Conservation (phyloP, 2,329 filamentous ascomycete genomes). For the Cercospora zeae-maydis region DNA sequence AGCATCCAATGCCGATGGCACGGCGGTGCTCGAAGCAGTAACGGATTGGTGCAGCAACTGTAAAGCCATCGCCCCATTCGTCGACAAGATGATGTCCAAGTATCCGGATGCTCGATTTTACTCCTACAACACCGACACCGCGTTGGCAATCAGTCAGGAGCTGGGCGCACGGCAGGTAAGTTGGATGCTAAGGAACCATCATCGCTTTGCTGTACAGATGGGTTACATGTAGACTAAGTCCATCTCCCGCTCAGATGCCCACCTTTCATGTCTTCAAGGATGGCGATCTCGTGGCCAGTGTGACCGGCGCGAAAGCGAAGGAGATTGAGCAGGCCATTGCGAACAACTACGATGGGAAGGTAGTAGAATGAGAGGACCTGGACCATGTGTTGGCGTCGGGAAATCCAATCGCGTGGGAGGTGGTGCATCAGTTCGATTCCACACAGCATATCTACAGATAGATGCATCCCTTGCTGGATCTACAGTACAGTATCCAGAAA, state of each 20-base stretch:
- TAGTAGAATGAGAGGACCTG: slow-evolving; percentile 17
- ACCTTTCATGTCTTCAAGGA: slow-evolving; percentile 37
- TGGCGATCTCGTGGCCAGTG: slow-evolving; percentile 30
- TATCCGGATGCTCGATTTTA: slow-evolving; percentile 35
- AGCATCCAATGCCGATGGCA: slow-evolving; percentile 33
- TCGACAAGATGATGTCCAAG: slow-evolving; percentile 33
- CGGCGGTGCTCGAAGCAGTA: slow-evolving; percentile 33
- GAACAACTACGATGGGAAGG: slow-evolving; percentile 32
- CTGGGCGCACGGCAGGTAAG: slow-evolving; percentile 26
- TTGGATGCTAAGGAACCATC: not conserved
- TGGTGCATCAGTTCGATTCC: not conserved
- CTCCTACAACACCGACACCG: slow-evolving; percentile 33
- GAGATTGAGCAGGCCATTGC: slow-evolving; percentile 31
- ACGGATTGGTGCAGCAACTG: slow-evolving; percentile 32
- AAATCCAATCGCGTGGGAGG: not conserved
- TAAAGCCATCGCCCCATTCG: slow-evolving; percentile 35
- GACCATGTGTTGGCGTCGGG: not conserved
- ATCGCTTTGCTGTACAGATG: not conserved
- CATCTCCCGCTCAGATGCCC: slow-evolving; percentile 28
- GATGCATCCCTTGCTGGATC: too few relatives aligned
- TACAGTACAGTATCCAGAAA: too few relatives aligned
- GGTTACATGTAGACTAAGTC: not conserved
- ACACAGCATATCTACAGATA: not conserved
- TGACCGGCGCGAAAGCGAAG: slow-evolving; percentile 33
- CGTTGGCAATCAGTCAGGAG: slow-evolving; percentile 34